A percentile compares a stretch with the other conserved stretches of the same genome.
These are phyloP conservation scores for Irpex rosettiformis DNA, from an alignment of 1,284 basidiomycete genomes.

Conservation along the genomic window DNA sequence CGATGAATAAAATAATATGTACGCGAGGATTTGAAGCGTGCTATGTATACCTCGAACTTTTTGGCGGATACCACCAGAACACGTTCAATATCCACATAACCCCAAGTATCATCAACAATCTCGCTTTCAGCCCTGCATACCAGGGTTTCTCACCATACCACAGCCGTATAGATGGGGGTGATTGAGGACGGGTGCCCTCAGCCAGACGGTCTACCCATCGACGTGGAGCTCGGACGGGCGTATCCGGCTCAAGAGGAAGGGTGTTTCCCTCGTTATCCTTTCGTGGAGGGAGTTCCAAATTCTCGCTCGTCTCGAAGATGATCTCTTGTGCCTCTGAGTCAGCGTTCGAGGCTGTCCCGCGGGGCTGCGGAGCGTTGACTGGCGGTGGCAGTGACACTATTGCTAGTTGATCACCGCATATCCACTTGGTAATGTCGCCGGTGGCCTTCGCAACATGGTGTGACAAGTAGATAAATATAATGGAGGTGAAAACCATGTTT, in stretches of 20 bases:
- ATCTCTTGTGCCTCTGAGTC: slow-evolving; percentile 22
- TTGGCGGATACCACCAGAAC: slow-evolving; percentile 43
- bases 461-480: slow-evolving; percentile 77
- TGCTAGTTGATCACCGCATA: slow-evolving; percentile 44
- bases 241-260: slow-evolving; percentile 28
- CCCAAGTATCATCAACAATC: slow-evolving; percentile 30
- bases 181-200: slow-evolving; percentile 29
- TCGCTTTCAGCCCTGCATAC: slow-evolving; percentile 34
- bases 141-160: slow-evolving; percentile 32
- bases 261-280: slow-evolving; percentile 24
- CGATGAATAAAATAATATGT: no score
- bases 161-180: slow-evolving; percentile 25
- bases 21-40: no score
- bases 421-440: slow-evolving; percentile 65
- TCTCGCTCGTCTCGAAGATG: slow-evolving; percentile 26
- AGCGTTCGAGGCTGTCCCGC: slow-evolving; percentile 4
- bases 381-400: slow-evolving; percentile 31
- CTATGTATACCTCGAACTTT: not conserved
- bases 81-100: slow-evolving; percentile 57
- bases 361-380: slow-evolving; percentile 13
- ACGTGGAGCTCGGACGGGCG: slow-evolving; percentile 34
- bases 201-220: slow-evolving; percentile 59
- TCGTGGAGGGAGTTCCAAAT: slow-evolving; percentile 16
- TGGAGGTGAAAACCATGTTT: slow-evolving; percentile 74
- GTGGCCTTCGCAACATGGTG: slow-evolving; percentile 77